phyloP scores from a whole-genome alignment of 1,284 basidiomycete genomes.

The Marasmius fiardii region DNA sequence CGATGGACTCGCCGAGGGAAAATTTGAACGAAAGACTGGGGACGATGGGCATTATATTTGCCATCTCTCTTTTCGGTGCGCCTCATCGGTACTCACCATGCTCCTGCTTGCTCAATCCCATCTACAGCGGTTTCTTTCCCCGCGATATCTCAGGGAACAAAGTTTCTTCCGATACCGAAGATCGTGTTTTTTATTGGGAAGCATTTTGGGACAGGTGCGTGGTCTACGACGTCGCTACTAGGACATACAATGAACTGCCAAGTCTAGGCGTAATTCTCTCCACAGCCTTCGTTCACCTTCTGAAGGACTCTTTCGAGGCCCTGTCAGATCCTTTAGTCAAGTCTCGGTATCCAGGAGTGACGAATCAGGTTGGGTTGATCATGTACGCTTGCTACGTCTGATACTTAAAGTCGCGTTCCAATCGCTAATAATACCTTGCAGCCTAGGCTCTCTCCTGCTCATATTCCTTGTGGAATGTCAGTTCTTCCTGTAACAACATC shows the following conservation, averaged over 20 bases:
- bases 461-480: constrained; percentile 79
- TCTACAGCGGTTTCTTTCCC: constrained; percentile 66
- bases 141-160: constrained; percentile 50
- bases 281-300: constrained; percentile 75
- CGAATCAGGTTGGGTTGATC: constrained; percentile 62
- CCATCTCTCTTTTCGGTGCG: constrained; percentile 18
- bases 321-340: constrained; percentile 46
- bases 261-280: constrained; percentile 67
- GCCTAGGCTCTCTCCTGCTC: constrained; percentile 56
- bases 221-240: background rate
- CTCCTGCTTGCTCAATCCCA: no score
- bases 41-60: constrained; percentile 9
- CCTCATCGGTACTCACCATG: no score
- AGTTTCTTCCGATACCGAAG: constrained; percentile 55
- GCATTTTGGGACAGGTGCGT: constrained; percentile 72
- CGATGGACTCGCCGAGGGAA: background rate
- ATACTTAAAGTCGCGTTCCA: background rate
- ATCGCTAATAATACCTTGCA: constrained; percentile 23
- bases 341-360: constrained; percentile 41
- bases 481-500: constrained; percentile 21
- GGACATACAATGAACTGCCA: background rate
- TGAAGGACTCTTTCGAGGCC: constrained; percentile 70
- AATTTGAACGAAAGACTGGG: background rate
- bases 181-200: constrained; percentile 76
- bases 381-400: constrained; percentile 57